phyloP scores from a whole-genome alignment of 129 eudicot species.

The Escallonia herrerae region DNA sequence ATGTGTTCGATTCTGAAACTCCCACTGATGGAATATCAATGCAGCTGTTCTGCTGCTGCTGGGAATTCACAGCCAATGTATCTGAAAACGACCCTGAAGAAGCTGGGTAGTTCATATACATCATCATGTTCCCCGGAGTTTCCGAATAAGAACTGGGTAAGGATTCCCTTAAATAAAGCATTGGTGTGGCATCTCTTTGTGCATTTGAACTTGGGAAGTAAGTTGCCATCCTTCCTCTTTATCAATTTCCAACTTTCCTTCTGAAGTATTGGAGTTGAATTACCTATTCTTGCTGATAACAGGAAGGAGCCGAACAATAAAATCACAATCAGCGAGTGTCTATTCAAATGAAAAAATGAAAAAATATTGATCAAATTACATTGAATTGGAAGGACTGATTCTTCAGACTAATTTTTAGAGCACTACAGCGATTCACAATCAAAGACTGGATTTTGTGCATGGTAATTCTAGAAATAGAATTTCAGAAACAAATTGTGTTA shows the following conservation, averaged over 20 bases:
- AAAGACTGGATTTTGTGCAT: too few species aligned
- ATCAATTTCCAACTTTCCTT: background rate
- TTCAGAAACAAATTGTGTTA: too few species aligned
- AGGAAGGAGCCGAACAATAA: background rate
- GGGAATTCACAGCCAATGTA: conserved; percentile 32
- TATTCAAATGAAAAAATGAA: background rate
- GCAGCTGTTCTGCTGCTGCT: conserved; percentile 33
- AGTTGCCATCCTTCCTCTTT: conserved; percentile 37
- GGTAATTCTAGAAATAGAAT: too few species aligned
- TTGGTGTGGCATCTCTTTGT: conserved; percentile 42
- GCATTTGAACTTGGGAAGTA: conserved; percentile 46
- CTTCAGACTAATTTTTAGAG: too few species aligned
- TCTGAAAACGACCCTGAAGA: conserved; percentile 46
- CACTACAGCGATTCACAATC: too few species aligned
- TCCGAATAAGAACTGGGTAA: conserved; percentile 43
- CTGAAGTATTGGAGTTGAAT: background rate
- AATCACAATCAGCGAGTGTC: background rate
- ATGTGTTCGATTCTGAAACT: conserved; percentile 39
- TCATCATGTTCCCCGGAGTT: conserved; percentile 45
- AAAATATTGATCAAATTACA: background rate
- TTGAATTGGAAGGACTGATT: background rate
- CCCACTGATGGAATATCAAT: conserved; percentile 26
- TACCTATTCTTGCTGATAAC: background rate
- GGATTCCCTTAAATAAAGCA: conserved; percentile 46
- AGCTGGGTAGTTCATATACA: conserved; percentile 51